Percentiles rank a stretch among this genome's conserved stretches.
phyloP scores from a whole-genome alignment of 108 stramenopile species.

The Cyclotella sp. region DNA sequence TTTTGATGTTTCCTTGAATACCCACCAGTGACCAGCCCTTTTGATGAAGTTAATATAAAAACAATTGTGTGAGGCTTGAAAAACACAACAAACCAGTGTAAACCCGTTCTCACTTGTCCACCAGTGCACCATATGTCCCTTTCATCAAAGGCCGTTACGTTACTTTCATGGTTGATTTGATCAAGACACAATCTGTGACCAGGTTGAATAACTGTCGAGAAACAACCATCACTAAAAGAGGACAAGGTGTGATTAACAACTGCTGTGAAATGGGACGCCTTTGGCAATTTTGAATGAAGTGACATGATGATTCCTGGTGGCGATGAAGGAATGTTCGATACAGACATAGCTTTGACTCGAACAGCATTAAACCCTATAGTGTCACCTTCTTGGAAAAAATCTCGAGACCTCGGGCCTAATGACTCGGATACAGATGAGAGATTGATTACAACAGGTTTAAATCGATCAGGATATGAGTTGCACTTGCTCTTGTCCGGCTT shows the following conservation, averaged over 20 bases:
- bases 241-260: slow-evolving; percentile 38
- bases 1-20: slow-evolving; percentile 10
- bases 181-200: slow-evolving; percentile 31
- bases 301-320: slow-evolving; percentile 45
- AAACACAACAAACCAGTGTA: slow-evolving; percentile 17
- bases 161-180: neutral
- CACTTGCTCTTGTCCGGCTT: too few species aligned
- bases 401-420: slow-evolving; percentile 20
- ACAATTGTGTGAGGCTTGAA: neutral
- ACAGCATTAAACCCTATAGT: neutral
- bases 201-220: slow-evolving; percentile 24
- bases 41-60: neutral
- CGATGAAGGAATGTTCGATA: slow-evolving; percentile 43
- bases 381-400: slow-evolving; percentile 16
- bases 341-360: slow-evolving; percentile 15
- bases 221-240: neutral
- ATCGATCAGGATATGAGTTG: slow-evolving; percentile 22
- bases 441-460: slow-evolving; percentile 33
- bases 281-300: slow-evolving; percentile 12
- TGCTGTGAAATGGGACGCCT: neutral
- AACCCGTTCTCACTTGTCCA: slow-evolving; percentile 27
- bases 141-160: neutral
- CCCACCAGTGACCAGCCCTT: slow-evolving; percentile 80
- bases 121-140: slow-evolving; percentile 43
- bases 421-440: slow-evolving; percentile 36